These are phyloP conservation scores for Termitomyces sp. DNA, from an alignment of 768 basidiomycete genomes.

Conservation along the genomic window DNA sequence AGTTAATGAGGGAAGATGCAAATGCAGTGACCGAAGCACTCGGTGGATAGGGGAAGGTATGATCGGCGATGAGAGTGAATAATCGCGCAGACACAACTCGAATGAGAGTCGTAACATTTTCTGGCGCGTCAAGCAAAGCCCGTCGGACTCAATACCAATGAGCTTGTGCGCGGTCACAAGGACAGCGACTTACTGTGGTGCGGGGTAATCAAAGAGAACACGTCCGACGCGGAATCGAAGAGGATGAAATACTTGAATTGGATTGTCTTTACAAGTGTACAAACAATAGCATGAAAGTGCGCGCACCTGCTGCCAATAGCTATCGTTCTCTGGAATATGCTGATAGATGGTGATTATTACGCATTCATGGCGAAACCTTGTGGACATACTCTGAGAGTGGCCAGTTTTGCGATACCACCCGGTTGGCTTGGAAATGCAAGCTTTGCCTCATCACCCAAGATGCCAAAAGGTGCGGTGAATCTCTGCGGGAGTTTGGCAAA, in stretches of 20 bases:
- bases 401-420: constrained; percentile 71
- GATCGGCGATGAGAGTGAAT: constrained; percentile 71
- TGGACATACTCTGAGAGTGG: constrained; percentile 60
- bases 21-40: constrained; percentile 57
- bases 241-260: constrained; percentile 63
- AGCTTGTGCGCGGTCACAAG: constrained; percentile 5
- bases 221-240: constrained; percentile 88
- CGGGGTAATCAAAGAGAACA: constrained; percentile 82
- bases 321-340: constrained; percentile 72
- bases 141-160: constrained; percentile 56
- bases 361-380: not conserved
- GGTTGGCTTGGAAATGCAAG: constrained; percentile 83
- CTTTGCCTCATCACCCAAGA: constrained; percentile 83
- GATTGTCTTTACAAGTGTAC: not conserved
- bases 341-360: constrained; percentile 21
- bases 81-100: constrained; percentile 61
- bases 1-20: constrained; percentile 65
- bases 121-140: constrained; percentile 75
- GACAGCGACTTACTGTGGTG: constrained; percentile 62
- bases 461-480: constrained; percentile 68
- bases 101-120: constrained; percentile 82
- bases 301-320: constrained; percentile 85
- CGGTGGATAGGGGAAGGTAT: constrained; percentile 66
- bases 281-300: constrained; percentile 15
- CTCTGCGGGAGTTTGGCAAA: constrained; percentile 69